phyloP scores from a whole-genome alignment of 2,329 filamentous ascomycete genomes.

The Penicillium frequentans region DNA sequence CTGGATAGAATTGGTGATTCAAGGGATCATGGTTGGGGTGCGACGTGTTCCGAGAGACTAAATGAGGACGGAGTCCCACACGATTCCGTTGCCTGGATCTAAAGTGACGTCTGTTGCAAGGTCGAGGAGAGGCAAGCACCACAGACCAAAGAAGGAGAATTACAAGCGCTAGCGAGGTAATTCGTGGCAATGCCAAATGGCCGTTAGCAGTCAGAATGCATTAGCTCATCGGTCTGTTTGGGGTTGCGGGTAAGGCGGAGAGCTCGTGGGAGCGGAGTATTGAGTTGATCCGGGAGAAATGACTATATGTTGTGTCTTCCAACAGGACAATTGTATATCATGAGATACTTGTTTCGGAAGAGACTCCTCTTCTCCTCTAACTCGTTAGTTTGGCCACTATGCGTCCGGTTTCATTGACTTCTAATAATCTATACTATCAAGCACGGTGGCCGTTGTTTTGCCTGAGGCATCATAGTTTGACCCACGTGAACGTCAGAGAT shows the following conservation, averaged over 20 bases:
- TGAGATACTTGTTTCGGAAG: background rate
- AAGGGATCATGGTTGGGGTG: slow-evolving; percentile 35
- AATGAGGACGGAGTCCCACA: slow-evolving; percentile 11
- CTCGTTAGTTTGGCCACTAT: too few relatives aligned
- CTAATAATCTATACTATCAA: background rate
- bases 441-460: background rate
- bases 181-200: slow-evolving; percentile 11
- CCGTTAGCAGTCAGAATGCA: slow-evolving; percentile 14
- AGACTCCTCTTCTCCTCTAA: background rate
- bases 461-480: background rate
- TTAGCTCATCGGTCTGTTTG: slow-evolving; percentile 32
- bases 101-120: slow-evolving; percentile 2
- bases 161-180: background rate
- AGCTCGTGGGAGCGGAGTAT: slow-evolving; percentile 26
- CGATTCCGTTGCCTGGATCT: slow-evolving; percentile 1
- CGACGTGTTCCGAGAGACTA: slow-evolving; percentile 9
- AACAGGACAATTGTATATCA: background rate
- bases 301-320: background rate
- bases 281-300: slow-evolving; percentile 15
- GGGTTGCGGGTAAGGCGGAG: slow-evolving; percentile 29
- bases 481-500: background rate
- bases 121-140: background rate
- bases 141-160: background rate
- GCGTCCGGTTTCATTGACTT: background rate
- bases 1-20: slow-evolving; percentile 25